Conservation (phyloP, 176 grass and related monocot species). For the Ensete ventricosum region DNA sequence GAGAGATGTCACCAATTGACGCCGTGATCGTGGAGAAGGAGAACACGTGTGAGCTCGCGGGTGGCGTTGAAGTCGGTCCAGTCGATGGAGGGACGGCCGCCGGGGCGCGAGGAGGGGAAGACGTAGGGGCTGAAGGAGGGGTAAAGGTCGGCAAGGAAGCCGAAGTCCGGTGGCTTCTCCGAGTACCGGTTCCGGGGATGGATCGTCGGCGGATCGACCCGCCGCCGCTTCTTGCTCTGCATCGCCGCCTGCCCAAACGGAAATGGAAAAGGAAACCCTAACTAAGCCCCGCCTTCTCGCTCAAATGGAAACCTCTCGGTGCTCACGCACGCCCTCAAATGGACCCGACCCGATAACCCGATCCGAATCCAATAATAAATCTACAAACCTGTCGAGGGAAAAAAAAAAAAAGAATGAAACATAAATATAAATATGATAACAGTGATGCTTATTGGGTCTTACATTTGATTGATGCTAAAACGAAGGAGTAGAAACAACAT, state of each 20-base stretch:
- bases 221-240: conserved; percentile 23
- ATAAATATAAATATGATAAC: too few relatives aligned
- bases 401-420: too few relatives aligned
- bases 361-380: too few relatives aligned
- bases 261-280: not conserved
- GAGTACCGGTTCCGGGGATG: conserved; percentile 75
- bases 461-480: too few relatives aligned
- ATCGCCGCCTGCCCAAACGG: not conserved
- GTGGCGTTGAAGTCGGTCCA: conserved; percentile 54
- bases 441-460: too few relatives aligned
- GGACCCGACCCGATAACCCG: too few relatives aligned
- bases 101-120: conserved; percentile 30
- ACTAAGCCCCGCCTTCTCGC: too few relatives aligned
- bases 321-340: too few relatives aligned
- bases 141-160: conserved; percentile 59
- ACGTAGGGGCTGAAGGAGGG: conserved; percentile 63
- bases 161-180: conserved; percentile 66
- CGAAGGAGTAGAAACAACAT: too few relatives aligned
- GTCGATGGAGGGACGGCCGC: conserved; percentile 35
- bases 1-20: conserved; percentile 41
- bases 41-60: conserved; percentile 81
- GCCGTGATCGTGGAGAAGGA: conserved; percentile 85
- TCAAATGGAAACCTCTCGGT: too few relatives aligned
- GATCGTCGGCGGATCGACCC: conserved; percentile 42
- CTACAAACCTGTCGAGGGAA: too few relatives aligned